Base-by-base conservation (phyloP, 345 rosid species). In the Aquilaria malaccensis region DNA sequence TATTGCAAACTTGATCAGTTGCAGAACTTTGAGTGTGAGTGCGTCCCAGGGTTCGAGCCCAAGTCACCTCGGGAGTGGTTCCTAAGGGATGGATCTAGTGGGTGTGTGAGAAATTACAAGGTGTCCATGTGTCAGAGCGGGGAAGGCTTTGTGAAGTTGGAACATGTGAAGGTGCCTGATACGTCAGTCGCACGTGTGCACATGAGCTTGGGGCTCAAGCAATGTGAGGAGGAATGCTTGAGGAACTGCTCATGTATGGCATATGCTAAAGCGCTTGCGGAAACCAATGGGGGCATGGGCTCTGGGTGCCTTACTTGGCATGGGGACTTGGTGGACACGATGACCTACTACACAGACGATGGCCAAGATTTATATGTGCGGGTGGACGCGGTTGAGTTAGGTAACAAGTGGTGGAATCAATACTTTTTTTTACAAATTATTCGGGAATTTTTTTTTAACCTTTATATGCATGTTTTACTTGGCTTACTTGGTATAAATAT, bases 11-110 rank as follows among this genome's bases (percentile, higher is more conserved):
- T 77, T 0, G 52, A 65, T 2, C 56, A 13, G 7, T 46, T 71
- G 0, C 82, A 64, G 1, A 59, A 60, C 58, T 79, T 72, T 41
- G 79, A 71, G 52, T 87, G 96, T 61, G 46, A 47, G 0, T 91
- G 97, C 65, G 45, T 86, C 6, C 92, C 91, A 0, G 96, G 95
- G 4, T 86, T 75, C 55, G 79, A 79, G 58, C 98, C 98, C 11
- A 81, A 61, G 55, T 74, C 51, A 2, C 72, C 72, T 0, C 30
- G 30, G 2, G 82, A 67, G 46, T 82, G 94, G 97, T 58, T 10
- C 62, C 59, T 84, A 52, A 71, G 87, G 56, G 91, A 83, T 13
- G 76, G 71, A 4, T 61, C 79, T 0, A 76, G 58, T 7, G 93
- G 96, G n/a, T 91, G 96, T 62, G 61, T 29, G 31, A 79, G 79